Base-by-base conservation (phyloP, 768 basidiomycete species). In the Russula sp. region DNA sequence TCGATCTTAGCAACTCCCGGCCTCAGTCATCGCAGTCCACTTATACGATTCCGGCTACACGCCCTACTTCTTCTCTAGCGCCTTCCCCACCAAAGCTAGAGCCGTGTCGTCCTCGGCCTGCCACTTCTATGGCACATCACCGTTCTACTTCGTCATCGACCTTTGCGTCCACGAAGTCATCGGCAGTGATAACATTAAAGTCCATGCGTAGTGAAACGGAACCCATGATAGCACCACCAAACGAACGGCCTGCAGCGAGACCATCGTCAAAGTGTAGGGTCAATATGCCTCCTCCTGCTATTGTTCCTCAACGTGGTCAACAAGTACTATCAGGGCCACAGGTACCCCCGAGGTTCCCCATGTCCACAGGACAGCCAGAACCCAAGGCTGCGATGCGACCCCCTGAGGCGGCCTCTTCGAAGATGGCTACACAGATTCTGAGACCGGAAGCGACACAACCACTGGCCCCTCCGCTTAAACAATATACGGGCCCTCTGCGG, bases 11-110 rank as follows among this genome's bases (percentile, higher is more conserved):
- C 16, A 48, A 47, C 25, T 65, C 66, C 35, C 57, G 66, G 13
- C 66, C 64, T 7, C 52, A 54, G 6, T 62, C 66, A 18, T 62
- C 64, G 16, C 60, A 56, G 35, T 65, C 64, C 22, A 57, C 57
- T 6, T 41, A 59, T 47, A 43, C 47, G 3, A 22, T 60, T 42
- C 65, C 65, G 20, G 14, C 48, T 9, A 43, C 47, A 35, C 58
- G 64, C 4, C 66, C 64, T 22, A 36, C 59, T 16, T 61, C 64
- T 45, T 60, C 64, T 32, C 46, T 61, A 46, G 38, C 60, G 9
- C n/a, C 54, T n/a, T 56, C 45, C 18, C 60, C 53, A 7, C 47
- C 60, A 35, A 63, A 47, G 29, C 49, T 48, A 13, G 56, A 25
- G n/a, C 51, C 58, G 18, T 29, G 55, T 46, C 43, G 52, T 56